Conservation (phyloP, 2,329 filamentous ascomycete genomes). For the Colletotrichum trifolii region DNA sequence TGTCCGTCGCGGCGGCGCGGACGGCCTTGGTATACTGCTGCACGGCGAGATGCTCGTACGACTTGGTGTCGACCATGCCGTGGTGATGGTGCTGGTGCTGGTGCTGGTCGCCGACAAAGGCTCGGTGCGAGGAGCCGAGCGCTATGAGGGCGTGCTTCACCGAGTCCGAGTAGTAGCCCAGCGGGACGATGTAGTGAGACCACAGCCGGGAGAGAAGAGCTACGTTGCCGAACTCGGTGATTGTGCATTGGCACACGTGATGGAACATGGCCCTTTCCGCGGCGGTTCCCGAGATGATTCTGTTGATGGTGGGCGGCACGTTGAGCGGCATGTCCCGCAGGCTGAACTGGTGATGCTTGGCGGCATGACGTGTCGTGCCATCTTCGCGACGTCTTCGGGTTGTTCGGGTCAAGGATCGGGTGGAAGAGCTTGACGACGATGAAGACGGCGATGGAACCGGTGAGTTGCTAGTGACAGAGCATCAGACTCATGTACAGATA, state of each 20-base stretch:
- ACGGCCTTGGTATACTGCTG: conserved; percentile 9
- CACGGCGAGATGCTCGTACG: neutral
- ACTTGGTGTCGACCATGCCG: neutral
- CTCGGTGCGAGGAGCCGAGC: conserved; percentile 8
- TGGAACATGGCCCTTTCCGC: conserved; percentile 19
- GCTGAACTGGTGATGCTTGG: neutral
- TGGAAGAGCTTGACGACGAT: too few relatives aligned
- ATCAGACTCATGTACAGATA: too few relatives aligned
- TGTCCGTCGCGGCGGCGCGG: neutral
- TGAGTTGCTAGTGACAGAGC: too few relatives aligned
- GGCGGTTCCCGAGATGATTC: neutral
- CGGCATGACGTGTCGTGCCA: neutral
- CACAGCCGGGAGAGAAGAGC: conserved; percentile 5
- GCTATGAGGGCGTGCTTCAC: conserved; percentile 12
- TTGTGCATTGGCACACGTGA: conserved; percentile 7
- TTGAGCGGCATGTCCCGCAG: neutral
- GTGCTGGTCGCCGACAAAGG: conserved; percentile 1
- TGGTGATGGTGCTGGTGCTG: neutral
- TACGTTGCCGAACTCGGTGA: conserved; percentile 10
- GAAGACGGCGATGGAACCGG: too few relatives aligned
- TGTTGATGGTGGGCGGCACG: neutral
- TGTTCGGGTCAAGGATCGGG: too few relatives aligned
- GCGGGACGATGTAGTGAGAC: conserved; percentile 18
- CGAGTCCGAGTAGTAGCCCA: conserved; percentile 11
- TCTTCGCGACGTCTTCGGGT: too few relatives aligned